phyloP scores from a whole-genome alignment of 2,329 filamentous ascomycete genomes.

The Colletotrichum plurivorum region DNA sequence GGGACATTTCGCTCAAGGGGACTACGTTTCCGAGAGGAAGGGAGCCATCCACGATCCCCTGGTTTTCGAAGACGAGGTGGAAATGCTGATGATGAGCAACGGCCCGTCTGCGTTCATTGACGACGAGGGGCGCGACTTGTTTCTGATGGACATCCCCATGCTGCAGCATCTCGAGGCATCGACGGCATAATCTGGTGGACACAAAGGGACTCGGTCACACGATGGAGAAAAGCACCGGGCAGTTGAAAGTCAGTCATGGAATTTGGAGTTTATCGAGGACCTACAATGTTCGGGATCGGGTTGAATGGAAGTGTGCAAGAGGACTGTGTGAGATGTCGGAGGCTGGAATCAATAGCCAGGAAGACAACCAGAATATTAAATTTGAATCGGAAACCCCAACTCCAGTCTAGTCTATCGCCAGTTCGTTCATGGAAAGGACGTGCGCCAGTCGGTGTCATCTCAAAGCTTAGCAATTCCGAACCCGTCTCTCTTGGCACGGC shows the following conservation, averaged over 20 bases:
- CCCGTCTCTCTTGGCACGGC: conserved; percentile 22
- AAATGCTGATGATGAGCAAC: conserved; percentile 17
- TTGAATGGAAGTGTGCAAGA: too few relatives aligned
- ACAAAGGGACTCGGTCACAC: background rate
- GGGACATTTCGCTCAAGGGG: background rate
- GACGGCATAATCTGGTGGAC: background rate
- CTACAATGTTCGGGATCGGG: too few relatives aligned
- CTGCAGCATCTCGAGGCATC: conserved; percentile 1
- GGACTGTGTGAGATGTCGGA: too few relatives aligned
- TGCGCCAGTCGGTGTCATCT: too few relatives aligned
- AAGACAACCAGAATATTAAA: too few relatives aligned
- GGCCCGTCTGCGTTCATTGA: conserved; percentile 3
- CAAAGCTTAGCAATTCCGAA: conserved; percentile 36
- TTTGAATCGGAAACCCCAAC: background rate
- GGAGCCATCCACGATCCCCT: conserved; percentile 1
- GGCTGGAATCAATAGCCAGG: too few relatives aligned
- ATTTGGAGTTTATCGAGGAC: too few relatives aligned
- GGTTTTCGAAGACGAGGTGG: conserved; percentile 3
- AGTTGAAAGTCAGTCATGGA: too few relatives aligned
- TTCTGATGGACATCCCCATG: conserved; percentile 21
- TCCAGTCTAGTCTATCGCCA: background rate
- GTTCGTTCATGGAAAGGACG: background rate
- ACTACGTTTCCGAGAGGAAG: background rate
- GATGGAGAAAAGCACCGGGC: too few relatives aligned
- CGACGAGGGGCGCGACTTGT: background rate